Evolutionary conservation across 768 basidiomycete genomes (phyloP).

Genomic region (Lentinus tigrinus): DNA sequence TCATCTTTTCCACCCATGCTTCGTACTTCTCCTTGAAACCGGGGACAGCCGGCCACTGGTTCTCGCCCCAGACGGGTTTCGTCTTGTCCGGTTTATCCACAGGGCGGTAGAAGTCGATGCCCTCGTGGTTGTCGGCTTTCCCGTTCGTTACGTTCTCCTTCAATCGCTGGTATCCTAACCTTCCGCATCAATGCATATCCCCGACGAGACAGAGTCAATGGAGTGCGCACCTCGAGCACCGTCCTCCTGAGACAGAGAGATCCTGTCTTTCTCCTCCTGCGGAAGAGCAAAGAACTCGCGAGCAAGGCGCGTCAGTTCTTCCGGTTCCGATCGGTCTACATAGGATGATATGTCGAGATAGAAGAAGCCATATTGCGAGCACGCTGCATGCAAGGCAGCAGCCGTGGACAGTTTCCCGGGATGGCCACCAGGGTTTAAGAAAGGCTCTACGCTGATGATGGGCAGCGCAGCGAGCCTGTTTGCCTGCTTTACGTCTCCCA

Average conservation of each 20-base stretch:
- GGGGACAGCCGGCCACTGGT: constrained; percentile 76
- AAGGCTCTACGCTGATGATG: constrained; percentile 72
- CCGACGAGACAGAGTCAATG: no score
- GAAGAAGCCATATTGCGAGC: constrained; percentile 84
- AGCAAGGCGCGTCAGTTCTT: constrained; percentile 63
- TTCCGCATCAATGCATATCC: background rate
- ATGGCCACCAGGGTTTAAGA: constrained; percentile 37
- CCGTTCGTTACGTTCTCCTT: constrained; percentile 87
- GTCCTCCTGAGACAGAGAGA: constrained; percentile 70
- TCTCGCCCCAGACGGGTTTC: constrained; percentile 77
- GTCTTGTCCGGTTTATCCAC: constrained; percentile 68
- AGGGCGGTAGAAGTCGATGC: constrained; percentile 77
- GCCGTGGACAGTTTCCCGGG: constrained; percentile 44
- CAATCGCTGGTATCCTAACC: constrained; percentile 79
- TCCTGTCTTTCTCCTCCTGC: constrained; percentile 57
- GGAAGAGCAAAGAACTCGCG: constrained; percentile 72
- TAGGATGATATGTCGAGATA: constrained; percentile 73
- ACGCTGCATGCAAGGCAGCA: constrained; percentile 67
- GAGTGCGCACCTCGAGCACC: constrained; percentile 63
- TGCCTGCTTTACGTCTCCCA: background rate
- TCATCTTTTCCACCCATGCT: constrained; percentile 84
- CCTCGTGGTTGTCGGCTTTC: constrained; percentile 84
- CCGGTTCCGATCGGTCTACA: constrained; percentile 55
- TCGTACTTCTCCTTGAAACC: constrained; percentile 66
- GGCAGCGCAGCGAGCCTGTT: constrained; percentile 45